Evolutionary conservation across 2,329 filamentous ascomycete genomes (phyloP), one percentile per base, ranked within the genome.

Genomic region (Parafenestella ontariensis): DNA sequence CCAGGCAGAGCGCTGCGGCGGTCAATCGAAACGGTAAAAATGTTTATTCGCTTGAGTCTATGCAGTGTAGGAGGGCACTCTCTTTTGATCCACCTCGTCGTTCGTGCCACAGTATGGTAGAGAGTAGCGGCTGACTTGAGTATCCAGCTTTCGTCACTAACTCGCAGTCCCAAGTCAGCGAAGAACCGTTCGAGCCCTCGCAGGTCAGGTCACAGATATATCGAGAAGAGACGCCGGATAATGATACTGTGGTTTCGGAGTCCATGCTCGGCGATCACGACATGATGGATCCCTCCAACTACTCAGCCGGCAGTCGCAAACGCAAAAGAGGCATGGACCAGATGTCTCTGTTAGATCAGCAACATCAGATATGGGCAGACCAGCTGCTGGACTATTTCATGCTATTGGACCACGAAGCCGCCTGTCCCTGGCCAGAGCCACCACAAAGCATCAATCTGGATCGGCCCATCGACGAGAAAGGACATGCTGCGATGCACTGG

Each of bases 371-470:
- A 21, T 99, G 96, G 77, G 91, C 92, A 15, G 95, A 99, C 62
- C 91, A 95, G 66, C 84, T 99, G 23, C 82, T 99, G 31, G 95
- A 99, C 76, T 99, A 98, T 78, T 99, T 98, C 70, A 89, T 98
- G 78, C 87, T 94, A 40, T 87, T 90, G 46, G 89, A 92, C 62
- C 89, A 91, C 58, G 89, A 93, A 75, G 88, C 89, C 54, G 85
- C 87, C 18, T 87, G 88, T 54, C 69, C 86, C 79, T 76, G 78
- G 37, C 93, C 92, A 1, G 87, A 91, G 56, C 93, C 94, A 2
- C 95, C 95, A 0, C 81, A 87, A 29, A 89, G 92, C 72, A 96
- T 96, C 68, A 89, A 96, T 70, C 88, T 96, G 5, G 90, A 99
- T 76, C 90, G 91, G 74, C 83, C 89, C n/a, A 97, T 99, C 59